phyloP scores from a whole-genome alignment of 1,284 basidiomycete genomes.

The Stygiomarasmius scandens region DNA sequence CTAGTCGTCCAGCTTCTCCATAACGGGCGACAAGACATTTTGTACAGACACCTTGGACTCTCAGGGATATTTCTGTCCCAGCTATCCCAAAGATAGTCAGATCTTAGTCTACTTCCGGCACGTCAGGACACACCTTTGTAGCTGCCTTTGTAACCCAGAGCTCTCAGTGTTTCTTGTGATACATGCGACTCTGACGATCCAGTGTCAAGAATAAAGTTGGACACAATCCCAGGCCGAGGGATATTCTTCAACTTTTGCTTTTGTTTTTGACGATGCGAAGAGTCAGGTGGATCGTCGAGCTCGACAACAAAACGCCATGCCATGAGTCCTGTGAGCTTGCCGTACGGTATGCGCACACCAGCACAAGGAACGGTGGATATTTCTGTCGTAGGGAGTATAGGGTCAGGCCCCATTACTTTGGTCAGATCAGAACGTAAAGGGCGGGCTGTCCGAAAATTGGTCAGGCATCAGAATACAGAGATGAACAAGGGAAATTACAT shows the following conservation, averaged over 20 bases:
- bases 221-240: slow-evolving; percentile 22
- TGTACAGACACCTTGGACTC: slow-evolving; percentile 26
- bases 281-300: slow-evolving; percentile 11
- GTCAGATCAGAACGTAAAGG: slow-evolving; percentile 22
- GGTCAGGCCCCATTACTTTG: slow-evolving; percentile 34
- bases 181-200: slow-evolving; percentile 33
- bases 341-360: slow-evolving; percentile 38
- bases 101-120: no score
- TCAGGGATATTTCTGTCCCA: slow-evolving; percentile 23
- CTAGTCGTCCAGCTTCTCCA: slow-evolving; percentile 26
- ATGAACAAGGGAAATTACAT: background rate
- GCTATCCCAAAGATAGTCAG: slow-evolving; percentile 7
- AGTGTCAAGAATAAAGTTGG: slow-evolving; percentile 44
- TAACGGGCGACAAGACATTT: slow-evolving; percentile 23
- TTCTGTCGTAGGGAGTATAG: slow-evolving; percentile 32
- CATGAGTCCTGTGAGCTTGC: slow-evolving; percentile 35
- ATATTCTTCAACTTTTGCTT: slow-evolving; percentile 3
- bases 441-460: background rate
- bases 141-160: slow-evolving; percentile 29
- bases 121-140: slow-evolving; percentile 11
- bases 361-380: slow-evolving; percentile 40
- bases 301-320: slow-evolving; percentile 41
- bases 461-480: no score
- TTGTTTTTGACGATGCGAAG: slow-evolving; percentile 2
- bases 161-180: slow-evolving; percentile 32